Evolutionary conservation across 192 early-diverging fungal species (phyloP).

Genomic region (Dissophora globulifera): DNA sequence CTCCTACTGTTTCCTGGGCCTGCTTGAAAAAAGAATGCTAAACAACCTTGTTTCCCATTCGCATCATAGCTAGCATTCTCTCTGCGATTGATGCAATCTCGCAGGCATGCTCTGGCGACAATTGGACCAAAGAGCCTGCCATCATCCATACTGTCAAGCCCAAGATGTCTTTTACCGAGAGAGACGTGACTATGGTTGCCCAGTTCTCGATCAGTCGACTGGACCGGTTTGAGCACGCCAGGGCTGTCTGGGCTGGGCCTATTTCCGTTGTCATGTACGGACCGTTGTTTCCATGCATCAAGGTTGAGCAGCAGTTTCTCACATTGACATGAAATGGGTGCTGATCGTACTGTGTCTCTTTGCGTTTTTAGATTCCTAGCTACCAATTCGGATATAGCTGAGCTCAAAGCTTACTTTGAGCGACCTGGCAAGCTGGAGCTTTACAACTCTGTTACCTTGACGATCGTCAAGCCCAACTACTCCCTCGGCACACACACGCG

Average conservation of each 20-base stretch:
- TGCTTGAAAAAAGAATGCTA: no score
- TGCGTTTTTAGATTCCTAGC: conserved; percentile 54
- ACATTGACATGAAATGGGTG: not conserved
- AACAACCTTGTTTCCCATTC: no score
- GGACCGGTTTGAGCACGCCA: conserved; percentile 54
- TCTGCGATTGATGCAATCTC: conserved; percentile 18
- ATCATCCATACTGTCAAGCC: conserved; percentile 34
- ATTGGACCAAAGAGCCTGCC: conserved; percentile 19
- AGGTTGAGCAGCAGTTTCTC: not conserved
- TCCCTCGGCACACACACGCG: conserved; percentile 31
- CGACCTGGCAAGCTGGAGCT: conserved; percentile 23
- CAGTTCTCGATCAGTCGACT: conserved; percentile 67
- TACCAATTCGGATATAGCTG: conserved; percentile 48
- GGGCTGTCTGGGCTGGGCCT: conserved; percentile 59
- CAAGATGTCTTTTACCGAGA: conserved; percentile 13
- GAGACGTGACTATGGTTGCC: conserved; percentile 56
- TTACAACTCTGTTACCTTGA: conserved; percentile 32
- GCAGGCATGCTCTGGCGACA: not conserved
- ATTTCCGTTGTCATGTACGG: conserved; percentile 57
- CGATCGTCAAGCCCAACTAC: conserved; percentile 61
- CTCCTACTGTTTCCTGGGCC: no score
- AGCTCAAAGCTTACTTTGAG: conserved; percentile 53
- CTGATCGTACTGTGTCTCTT: not conserved
- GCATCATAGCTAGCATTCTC: conserved; percentile 22
- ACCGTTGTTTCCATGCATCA: not conserved